Percentiles rank a stretch among this genome's conserved stretches.
These are phyloP conservation scores for Didymella segeticola DNA, from an alignment of 2,329 filamentous ascomycete genomes.

Conservation along the genomic window DNA sequence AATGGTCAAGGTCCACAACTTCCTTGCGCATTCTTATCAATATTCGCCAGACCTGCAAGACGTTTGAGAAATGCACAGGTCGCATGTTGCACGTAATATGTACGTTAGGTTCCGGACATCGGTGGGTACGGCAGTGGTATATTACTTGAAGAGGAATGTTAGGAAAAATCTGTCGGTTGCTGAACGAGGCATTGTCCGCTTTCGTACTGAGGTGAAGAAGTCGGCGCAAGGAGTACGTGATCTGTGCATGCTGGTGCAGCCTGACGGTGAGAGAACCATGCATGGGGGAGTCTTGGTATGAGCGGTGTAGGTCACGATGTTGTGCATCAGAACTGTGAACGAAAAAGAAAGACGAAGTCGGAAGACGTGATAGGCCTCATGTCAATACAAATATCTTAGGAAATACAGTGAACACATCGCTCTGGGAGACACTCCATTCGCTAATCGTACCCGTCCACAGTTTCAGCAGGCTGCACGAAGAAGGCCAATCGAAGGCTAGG, in stretches of 20 bases:
- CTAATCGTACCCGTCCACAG: not conserved
- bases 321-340: not conserved
- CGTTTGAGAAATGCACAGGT: not conserved
- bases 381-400: not conserved
- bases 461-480: not conserved
- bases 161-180: conserved; percentile 23
- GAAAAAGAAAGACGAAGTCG: too few species aligned
- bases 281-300: conserved; percentile 2
- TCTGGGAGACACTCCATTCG: not conserved
- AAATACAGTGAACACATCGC: not conserved
- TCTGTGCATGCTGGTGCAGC: not conserved
- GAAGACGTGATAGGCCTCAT: not conserved
- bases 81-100: not conserved
- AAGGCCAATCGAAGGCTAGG: not conserved
- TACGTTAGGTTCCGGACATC: not conserved
- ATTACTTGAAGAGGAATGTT: conserved; percentile 24
- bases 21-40: not conserved
- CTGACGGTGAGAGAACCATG: not conserved
- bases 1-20: conserved; percentile 8
- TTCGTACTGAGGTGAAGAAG: conserved; percentile 16
- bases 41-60: not conserved
- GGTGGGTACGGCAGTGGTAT: not conserved
- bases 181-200: conserved; percentile 30
- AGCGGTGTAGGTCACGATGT: not conserved
- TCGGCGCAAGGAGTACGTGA: not conserved